Evolutionary conservation across 2,329 filamentous ascomycete species (phyloP).

Genomic region (Onygenales sp.): DNA sequence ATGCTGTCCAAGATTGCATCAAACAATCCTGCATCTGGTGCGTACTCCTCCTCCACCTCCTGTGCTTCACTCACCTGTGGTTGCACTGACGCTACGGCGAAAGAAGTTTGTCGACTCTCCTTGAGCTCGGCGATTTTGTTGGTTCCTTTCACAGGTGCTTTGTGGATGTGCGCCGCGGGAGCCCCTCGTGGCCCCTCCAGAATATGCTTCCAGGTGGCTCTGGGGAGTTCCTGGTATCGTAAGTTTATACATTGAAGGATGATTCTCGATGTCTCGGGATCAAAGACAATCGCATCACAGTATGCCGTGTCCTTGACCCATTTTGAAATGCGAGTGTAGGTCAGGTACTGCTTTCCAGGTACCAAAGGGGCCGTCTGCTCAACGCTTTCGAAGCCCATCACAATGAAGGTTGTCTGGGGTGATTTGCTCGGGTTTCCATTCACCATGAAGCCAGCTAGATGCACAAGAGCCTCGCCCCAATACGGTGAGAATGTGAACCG

Average conservation of each 20-base stretch:
- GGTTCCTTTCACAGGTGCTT: not conserved
- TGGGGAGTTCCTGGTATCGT: conserved; percentile 11
- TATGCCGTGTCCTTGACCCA: conserved; percentile 10
- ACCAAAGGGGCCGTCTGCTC: conserved; percentile 9
- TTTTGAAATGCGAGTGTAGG: conserved; percentile 10
- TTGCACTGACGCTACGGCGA: not conserved
- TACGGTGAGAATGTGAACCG: conserved; percentile 25
- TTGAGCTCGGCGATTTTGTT: not conserved
- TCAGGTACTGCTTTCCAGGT: conserved; percentile 12
- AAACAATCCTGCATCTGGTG: conserved; percentile 4
- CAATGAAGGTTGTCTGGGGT: conserved; percentile 10
- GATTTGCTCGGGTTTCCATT: conserved; percentile 18
- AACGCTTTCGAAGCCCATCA: conserved; percentile 13
- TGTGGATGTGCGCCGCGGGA: not conserved
- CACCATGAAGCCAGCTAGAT: conserved; percentile 28
- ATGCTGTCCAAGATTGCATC: conserved; percentile 7
- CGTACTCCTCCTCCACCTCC: not conserved
- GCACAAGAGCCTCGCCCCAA: conserved; percentile 26
- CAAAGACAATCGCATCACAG: conserved; percentile 14
- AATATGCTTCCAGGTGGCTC: conserved; percentile 9
- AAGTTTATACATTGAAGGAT: conserved; percentile 13
- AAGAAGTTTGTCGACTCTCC: conserved; percentile 1
- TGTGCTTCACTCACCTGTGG: conserved; percentile 1
- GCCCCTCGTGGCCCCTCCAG: conserved; percentile 1
- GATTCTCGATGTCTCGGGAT: conserved; percentile 8